These are phyloP conservation scores for Cardiospermum halicacabum DNA, from an alignment of 345 rosid genomes.

Conservation along the genomic window DNA sequence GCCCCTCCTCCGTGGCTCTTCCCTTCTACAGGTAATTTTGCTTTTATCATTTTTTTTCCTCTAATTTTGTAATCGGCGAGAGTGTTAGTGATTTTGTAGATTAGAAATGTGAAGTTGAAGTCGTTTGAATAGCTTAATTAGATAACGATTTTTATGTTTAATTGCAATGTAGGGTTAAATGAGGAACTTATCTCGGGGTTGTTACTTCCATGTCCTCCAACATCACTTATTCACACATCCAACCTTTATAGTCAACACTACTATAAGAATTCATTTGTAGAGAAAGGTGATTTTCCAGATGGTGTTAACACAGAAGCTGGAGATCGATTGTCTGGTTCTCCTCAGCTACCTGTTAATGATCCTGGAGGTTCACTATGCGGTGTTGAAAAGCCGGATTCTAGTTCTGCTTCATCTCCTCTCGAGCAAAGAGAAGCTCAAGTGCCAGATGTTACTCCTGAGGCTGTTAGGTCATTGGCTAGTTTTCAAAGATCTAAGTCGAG, in stretches of 20 bases:
- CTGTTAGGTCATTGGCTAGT: conserved; percentile 42
- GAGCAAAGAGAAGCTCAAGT: conserved; percentile 29
- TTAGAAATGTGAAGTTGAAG: background rate
- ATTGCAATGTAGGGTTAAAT: conserved; percentile 45
- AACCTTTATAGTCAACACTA: conserved; percentile 26
- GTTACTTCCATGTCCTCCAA: conserved; percentile 41
- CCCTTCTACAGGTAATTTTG: conserved; percentile 31
- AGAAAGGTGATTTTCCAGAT: conserved; percentile 24
- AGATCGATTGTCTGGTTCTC: conserved; percentile 28
- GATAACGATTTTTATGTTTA: too few species aligned
- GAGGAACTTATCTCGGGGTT: conserved; percentile 75
- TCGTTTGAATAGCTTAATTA: too few species aligned
- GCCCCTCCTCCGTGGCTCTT: conserved; percentile 74
- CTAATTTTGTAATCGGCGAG: background rate
- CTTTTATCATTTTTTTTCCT: too few species aligned
- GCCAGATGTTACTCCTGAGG: conserved; percentile 29
- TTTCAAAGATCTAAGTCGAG: conserved; percentile 75
- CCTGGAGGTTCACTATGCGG: conserved; percentile 28
- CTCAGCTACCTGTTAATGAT: conserved; percentile 20
- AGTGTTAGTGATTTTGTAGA: background rate
- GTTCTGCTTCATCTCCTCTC: conserved; percentile 32
- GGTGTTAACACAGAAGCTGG: conserved; percentile 20
- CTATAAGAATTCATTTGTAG: conserved; percentile 29
- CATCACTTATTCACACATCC: conserved; percentile 32
- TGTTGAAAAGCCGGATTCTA: conserved; percentile 28